phyloP scores from a whole-genome alignment of 75 land plant species.

The Azolla pinnata region DNA sequence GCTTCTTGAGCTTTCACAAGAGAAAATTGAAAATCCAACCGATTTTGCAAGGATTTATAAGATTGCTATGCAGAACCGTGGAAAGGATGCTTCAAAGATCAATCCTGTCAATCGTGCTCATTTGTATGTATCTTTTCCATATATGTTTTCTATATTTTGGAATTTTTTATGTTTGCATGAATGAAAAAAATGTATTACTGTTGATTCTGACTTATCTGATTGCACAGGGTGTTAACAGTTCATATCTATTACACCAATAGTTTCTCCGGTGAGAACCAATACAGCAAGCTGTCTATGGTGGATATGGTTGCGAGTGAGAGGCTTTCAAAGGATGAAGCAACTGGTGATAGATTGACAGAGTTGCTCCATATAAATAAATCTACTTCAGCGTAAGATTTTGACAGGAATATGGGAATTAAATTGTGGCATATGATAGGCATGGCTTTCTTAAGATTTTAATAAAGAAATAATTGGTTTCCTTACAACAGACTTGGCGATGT shows the following conservation, averaged over 20 bases:
- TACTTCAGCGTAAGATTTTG: conserved; percentile 77
- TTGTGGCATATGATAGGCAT: too few relatives aligned
- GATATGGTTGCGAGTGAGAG: conserved; percentile 92
- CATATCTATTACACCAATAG: conserved; percentile 65
- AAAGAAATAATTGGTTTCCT: too few relatives aligned
- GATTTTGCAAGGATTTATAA: conserved; percentile 64
- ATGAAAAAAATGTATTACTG: too few relatives aligned
- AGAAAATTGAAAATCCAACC: conserved; percentile 65
- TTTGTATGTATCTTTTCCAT: conserved; percentile 45
- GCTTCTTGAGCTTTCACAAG: conserved; percentile 52
- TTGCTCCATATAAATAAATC: conserved; percentile 83
- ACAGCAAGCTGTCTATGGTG: conserved; percentile 85
- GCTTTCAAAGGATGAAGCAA: conserved; percentile 45
- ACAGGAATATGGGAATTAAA: too few relatives aligned
- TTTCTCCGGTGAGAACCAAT: conserved; percentile 54
- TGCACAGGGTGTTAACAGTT: conserved; percentile 65
- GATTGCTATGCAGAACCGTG: conserved; percentile 51
- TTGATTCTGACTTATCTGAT: too few relatives aligned
- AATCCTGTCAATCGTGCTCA: conserved; percentile 81
- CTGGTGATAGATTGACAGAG: conserved; percentile 67
- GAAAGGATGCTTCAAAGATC: conserved; percentile 31
- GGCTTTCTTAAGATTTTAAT: too few relatives aligned
- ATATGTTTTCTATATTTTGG: neutral
- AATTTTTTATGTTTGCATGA: neutral
- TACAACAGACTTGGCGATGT: conserved; percentile 87